phyloP scores from a whole-genome alignment of 1,139 yeast genomes.

The Saccharomyces uvarum region DNA sequence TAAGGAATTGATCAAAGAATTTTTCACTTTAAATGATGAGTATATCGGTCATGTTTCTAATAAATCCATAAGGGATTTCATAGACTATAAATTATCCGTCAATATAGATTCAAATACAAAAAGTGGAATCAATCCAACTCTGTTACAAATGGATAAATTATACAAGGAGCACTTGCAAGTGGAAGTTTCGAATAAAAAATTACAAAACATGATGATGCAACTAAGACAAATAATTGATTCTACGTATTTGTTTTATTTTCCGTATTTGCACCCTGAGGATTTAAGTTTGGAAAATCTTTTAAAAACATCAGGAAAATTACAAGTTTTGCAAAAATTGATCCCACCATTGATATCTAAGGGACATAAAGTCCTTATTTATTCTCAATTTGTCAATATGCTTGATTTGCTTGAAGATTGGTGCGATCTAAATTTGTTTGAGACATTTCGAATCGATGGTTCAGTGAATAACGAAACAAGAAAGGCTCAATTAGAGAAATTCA shows the following conservation, averaged over 20 bases:
- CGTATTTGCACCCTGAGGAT: slow-evolving; percentile 47
- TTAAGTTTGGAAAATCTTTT: slow-evolving; percentile 35
- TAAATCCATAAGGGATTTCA: slow-evolving; percentile 37
- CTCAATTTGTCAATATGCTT: slow-evolving; percentile 74
- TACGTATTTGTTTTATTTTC: slow-evolving; percentile 76
- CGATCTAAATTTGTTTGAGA: slow-evolving; percentile 38
- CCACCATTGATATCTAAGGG: slow-evolving; percentile 39
- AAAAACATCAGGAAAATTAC: slow-evolving; percentile 61
- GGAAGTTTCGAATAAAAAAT: slow-evolving; percentile 38
- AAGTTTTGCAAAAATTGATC: slow-evolving; percentile 57
- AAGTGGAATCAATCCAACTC: slow-evolving; percentile 8
- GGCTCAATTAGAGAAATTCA: slow-evolving; percentile 52
- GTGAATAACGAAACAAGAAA: slow-evolving; percentile 60
- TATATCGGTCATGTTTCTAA: slow-evolving; percentile 29
- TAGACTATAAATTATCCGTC: slow-evolving; percentile 29
- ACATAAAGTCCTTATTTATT: slow-evolving; percentile 71
- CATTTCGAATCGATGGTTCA: slow-evolving; percentile 72
- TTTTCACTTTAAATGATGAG: slow-evolving; percentile 34
- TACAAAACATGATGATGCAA: slow-evolving; percentile 73
- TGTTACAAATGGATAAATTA: slow-evolving; percentile 24
- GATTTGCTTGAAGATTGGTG: slow-evolving; percentile 72
- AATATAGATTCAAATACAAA: slow-evolving; percentile 8
- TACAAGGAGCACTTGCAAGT: slow-evolving; percentile 26
- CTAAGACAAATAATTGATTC: slow-evolving; percentile 77
- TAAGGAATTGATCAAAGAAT: slow-evolving; percentile 42